Base-by-base conservation (phyloP, 1,284 basidiomycete species). In the Polyporus tsugae region DNA sequence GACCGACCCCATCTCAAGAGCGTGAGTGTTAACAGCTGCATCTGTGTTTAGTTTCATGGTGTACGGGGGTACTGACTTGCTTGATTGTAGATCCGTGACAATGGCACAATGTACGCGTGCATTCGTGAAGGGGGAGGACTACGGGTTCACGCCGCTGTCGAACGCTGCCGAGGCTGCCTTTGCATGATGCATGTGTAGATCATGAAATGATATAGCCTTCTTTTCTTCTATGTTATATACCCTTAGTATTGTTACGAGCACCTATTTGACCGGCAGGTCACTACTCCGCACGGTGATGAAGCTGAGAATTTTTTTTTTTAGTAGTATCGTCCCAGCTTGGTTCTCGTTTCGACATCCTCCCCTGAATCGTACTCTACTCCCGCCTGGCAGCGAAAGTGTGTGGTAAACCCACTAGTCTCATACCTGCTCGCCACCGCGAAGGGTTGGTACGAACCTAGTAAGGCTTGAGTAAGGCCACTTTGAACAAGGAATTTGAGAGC, bases 1-100 rank as follows among this genome's bases (percentile, higher is more conserved):
- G 83, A 99, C 97, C 9, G 96, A 97, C 81, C 88, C 93, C 42
- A 92, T 95, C 73, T 94, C 93, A 60, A 84, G 93, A 86, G 91
- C 93, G 92, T 93, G 74, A 82, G 93, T 89, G 0, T 66, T 35
- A 13, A 59, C 52, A 52, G 15, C 2, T 29, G 22, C 29, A 53
- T 19, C 22, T 17, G 22, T 9, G 52, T 52, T 33, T 39, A 9
- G 11, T 11, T 29, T 29, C 29, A 29, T 29, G 29, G 7, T 15
- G 15, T 35, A 6, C 29, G 13, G 17, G 22, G 22, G 52, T 7
- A 15, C 29, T 55, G 52, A 55, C 52, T 29, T 7, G 15, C 15
- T 53, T 6, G 52, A 11, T 6, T 1, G 19, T 75, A 94, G 93
- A 57, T 95, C 93, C 11, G 91, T 94, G 33, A 95, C 93, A 35